Evolutionary conservation across 768 basidiomycete genomes (phyloP), one percentile per base, ranked within the genome.

Genomic region (Amanita brunnescens): DNA sequence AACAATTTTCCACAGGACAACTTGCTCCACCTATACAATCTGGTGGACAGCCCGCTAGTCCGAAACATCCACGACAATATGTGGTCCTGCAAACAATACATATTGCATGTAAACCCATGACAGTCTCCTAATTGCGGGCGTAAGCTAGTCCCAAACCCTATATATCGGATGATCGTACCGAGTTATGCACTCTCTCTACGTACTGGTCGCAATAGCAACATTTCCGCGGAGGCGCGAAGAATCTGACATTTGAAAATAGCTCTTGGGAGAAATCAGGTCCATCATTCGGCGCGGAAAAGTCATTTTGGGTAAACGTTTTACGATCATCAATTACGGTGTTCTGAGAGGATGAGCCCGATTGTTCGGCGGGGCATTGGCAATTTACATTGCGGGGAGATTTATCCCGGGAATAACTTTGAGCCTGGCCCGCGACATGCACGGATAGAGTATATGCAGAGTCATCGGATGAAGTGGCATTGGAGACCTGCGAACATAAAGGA

Each of bases 11-110:
- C 37, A 70, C 59, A 6, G 61, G 39, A 46, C 69, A 70, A 1
- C 49, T 50, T 14, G 57, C 51, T 16, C 63, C 63, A 12, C 66
- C 67, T 0, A 54, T 40, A 46, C 69, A 68, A 18, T 44, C 49
- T 50, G 44, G 51, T 29, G 56, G 49, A 55, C 64, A 62, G n/a
- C 41, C 29, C 3, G 61, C 59, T 13, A 53, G 53, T 6, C 59
- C 32, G 18, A 65, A 64, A 43, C 70, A 71, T 35, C 67, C 70
- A 9, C 68, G 64, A 50, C 70, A 71, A 41, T 66, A 62, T 1
- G 48, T 58, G 10, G 64, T 60, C 2, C 54, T 47, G 52, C 70
- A 71, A 6, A 47, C 55, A 2, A 58, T 12, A 51, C 67, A 66
- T n/a, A 56, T 53, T 34, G 64, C 38, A 55, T 68, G 69, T 9